Conservation (phyloP, 192 early-diverging fungal genomes). For the Mortierella alpina region DNA sequence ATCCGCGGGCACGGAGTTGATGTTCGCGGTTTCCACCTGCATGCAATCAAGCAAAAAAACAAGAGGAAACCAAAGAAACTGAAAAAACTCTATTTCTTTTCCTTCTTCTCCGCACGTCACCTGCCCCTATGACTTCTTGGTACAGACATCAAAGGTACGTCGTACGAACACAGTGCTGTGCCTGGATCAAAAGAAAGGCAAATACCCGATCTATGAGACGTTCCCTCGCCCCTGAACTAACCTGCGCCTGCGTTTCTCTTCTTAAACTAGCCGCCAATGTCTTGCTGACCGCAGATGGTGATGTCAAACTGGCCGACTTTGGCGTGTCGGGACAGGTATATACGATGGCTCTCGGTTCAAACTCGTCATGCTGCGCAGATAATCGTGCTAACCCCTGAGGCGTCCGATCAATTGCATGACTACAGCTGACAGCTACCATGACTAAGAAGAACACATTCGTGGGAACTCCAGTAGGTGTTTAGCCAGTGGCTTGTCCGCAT, state of each 20-base stretch:
- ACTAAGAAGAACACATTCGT: slow-evolving; percentile 98
- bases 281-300: slow-evolving; percentile 59
- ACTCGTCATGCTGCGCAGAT: slow-evolving; percentile 1
- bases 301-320: slow-evolving; percentile 96
- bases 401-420: not conserved
- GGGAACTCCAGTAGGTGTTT: slow-evolving; percentile 82
- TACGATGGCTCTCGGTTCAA: not conserved
- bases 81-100: slow-evolving; percentile 26
- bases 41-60: not conserved
- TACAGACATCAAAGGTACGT: slow-evolving; percentile 49
- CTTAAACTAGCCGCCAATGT: slow-evolving; percentile 82
- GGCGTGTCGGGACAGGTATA: slow-evolving; percentile 92
- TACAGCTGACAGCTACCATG: slow-evolving; percentile 83
- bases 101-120: slow-evolving; percentile 6
- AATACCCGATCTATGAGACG: not conserved
- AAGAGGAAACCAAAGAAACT: not conserved
- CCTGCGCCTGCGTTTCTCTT: not conserved
- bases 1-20: not conserved
- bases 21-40: not conserved
- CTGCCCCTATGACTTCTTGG: not conserved
- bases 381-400: not conserved
- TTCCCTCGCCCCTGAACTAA: not conserved
- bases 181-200: not conserved
- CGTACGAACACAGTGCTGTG: not conserved
- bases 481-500: not conserved